Percentiles rank a stretch among this genome's conserved stretches.
Conservation (phyloP, 495 filamentous ascomycete genomes). For the Arthonia radiata region DNA sequence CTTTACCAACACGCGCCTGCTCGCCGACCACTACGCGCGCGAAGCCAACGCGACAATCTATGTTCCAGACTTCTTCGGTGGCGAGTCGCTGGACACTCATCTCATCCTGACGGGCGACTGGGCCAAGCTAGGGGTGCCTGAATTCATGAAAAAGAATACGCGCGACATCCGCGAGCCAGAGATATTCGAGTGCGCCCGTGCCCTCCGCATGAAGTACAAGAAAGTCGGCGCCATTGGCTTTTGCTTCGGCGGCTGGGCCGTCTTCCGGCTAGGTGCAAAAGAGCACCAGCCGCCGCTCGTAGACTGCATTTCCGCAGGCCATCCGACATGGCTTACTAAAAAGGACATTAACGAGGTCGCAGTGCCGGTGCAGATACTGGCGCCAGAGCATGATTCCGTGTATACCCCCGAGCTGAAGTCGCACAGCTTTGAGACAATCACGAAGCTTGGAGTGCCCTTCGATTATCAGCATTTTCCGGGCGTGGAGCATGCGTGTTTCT, state of each 20-base stretch:
- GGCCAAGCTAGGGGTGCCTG: not conserved
- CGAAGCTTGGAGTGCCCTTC: conserved; percentile 19
- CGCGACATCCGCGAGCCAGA: not conserved
- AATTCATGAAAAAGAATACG: not conserved
- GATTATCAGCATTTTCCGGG: conserved; percentile 34
- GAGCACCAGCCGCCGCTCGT: conserved; percentile 22
- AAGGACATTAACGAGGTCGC: conserved; percentile 25
- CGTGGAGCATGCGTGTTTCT: conserved; percentile 23
- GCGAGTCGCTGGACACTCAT: not conserved
- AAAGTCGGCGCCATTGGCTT: conserved; percentile 29
- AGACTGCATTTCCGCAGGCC: conserved; percentile 27
- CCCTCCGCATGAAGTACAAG: conserved; percentile 4
- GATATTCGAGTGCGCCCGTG: not conserved
- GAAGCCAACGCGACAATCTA: conserved; percentile 25
- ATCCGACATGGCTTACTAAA: conserved; percentile 24
- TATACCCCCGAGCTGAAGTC: conserved; percentile 28
- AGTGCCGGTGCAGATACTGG: conserved; percentile 32
- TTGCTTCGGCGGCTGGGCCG: conserved; percentile 36
- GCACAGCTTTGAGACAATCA: conserved; percentile 18
- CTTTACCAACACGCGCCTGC: conserved; percentile 19
- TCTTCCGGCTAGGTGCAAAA: conserved; percentile 22
- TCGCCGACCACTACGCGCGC: conserved; percentile 25
- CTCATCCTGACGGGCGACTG: not conserved
- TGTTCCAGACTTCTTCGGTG: conserved; percentile 19
- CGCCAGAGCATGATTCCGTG: conserved; percentile 25